Evolutionary conservation across 2,329 filamentous ascomycete genomes (phyloP), one percentile per base, ranked within the genome.

Genomic region (Penicillium concentricum): DNA sequence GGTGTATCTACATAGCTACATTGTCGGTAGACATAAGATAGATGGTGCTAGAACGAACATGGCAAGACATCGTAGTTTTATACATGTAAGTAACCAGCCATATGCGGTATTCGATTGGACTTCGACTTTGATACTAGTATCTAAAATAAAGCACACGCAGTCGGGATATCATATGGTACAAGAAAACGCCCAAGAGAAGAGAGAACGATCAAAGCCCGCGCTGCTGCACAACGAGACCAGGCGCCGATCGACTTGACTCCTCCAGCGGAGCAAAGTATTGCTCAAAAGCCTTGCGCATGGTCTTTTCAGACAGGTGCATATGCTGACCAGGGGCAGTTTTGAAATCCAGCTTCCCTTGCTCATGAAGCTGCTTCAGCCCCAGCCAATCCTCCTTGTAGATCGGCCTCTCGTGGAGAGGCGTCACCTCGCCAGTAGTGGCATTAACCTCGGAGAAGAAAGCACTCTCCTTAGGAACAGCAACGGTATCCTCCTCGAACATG

Each of bases 301-400:
- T 73, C 64, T 88, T 79, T 12, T 90, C 85, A 0, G 79, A 76
- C 60, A 97, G 77, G 60, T 87, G 77, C 92, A 99, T 97, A 78
- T 99, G 94, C 24, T 84, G 84, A 0, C 93, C 94, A 5, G 86
- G 81, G 0, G 86, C 82, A 2, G 81, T 86, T 72, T 86, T 81
- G 75, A 97, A 96, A 55, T 87, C 82, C 66, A 99, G 77, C 1
- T 84, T 90, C 3, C 88, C 90, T 78, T 89, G 89, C 72, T 87
- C 78, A 76, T 97, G 92, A 68, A 99, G 77, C 66, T 78, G 77
- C 72, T 84, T 89, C 72, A 99, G 78, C 0, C 94, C 94, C 28
- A 99, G 78, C 94, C 94, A 99, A 77, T 99, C 93, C 76, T 97
- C 88, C 64, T 83, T 84, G 74, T 97, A 99, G 2, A 97, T 79